Base-by-base conservation (phyloP, 805 yeast species). In the Komagataella mondaviorum region DNA sequence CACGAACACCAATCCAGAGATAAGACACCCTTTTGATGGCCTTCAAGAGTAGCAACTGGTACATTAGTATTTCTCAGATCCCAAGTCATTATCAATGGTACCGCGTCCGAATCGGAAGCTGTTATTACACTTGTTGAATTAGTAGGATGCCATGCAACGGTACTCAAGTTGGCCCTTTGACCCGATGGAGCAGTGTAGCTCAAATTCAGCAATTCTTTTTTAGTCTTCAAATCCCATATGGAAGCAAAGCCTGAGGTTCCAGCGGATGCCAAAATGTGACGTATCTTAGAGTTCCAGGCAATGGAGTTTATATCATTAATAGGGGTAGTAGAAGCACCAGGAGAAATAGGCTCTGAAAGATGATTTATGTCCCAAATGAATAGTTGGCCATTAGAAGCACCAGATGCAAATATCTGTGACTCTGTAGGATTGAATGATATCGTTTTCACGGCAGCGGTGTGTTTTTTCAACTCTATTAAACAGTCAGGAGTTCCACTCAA, bases 71-170 rank as follows among this genome's bases (percentile, higher is more conserved):
- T 91, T 67, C 97, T 80, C 63, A 93, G 75, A 70, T 93, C 97
- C 99, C 99, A 93, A 14, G 91, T 73, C 56, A 88, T 69, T 51
- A 93, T 81, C 36, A 85, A 76, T 10, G 99, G 96, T 49, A 80
- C 78, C 18, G 75, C 71, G 65, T 90, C 97, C 53, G 80, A 78
- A 54, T 84, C 89, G 24, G 93, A 82, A 23, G 96, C 96, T 23
- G 98, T 91, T 23, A 86, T 81, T 53, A 93, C 77, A 63, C 80
- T 84, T 14, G 98, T 91, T 53, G 91, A 80, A 68, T 83, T 83
- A 47, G 76, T 69, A 52, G 99, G 99, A 66, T 93, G 97, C 99
- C 99, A 93, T 53, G 84, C 88, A 12, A 93, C 95, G 54, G 78
- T 76, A 43, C 95, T 80, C 49, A 91, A 75, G 52, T 83, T 83